Evolutionary conservation across 139 green algal genomes (phyloP).

Genomic region (Asterochloris sp.): DNA sequence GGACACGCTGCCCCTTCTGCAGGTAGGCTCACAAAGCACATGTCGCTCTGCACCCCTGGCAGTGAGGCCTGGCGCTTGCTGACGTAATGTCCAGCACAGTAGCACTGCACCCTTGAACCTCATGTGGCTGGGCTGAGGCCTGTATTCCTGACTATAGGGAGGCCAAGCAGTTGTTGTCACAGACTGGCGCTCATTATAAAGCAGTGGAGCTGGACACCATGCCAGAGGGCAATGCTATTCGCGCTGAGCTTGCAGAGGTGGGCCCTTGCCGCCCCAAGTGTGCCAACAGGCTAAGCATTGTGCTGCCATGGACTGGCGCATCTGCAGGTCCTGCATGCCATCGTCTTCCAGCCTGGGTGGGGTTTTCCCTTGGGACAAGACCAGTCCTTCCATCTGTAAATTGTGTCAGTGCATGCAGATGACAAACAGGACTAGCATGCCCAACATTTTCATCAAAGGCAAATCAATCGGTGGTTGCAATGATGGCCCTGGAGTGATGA

Average conservation of each 20-base stretch:
- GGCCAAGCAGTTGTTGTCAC: constrained; percentile 49
- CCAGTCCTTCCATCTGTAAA: too few species aligned
- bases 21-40: background rate
- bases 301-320: too few species aligned
- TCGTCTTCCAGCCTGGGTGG: too few species aligned
- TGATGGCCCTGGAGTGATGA: constrained; percentile 60
- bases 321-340: too few species aligned
- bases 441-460: constrained; percentile 58
- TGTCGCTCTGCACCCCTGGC: too few species aligned
- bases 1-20: constrained; percentile 49
- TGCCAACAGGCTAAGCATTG: too few species aligned
- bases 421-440: constrained; percentile 53
- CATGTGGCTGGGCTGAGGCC: too few species aligned
- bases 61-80: too few species aligned
- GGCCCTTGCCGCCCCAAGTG: too few species aligned
- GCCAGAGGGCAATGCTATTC: constrained; percentile 45
- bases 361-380: too few species aligned
- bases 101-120: too few species aligned
- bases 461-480: constrained; percentile 58
- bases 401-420: constrained; percentile 5
- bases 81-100: too few species aligned
- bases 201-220: constrained; percentile 54
- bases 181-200: constrained; percentile 45
- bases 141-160: background rate
- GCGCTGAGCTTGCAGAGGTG: constrained; percentile 49